A percentile compares a stretch with the other conserved stretches of the same genome.
phyloP scores from a whole-genome alignment of 2,329 filamentous ascomycete species.

The Penicillium sclerotiorum region DNA sequence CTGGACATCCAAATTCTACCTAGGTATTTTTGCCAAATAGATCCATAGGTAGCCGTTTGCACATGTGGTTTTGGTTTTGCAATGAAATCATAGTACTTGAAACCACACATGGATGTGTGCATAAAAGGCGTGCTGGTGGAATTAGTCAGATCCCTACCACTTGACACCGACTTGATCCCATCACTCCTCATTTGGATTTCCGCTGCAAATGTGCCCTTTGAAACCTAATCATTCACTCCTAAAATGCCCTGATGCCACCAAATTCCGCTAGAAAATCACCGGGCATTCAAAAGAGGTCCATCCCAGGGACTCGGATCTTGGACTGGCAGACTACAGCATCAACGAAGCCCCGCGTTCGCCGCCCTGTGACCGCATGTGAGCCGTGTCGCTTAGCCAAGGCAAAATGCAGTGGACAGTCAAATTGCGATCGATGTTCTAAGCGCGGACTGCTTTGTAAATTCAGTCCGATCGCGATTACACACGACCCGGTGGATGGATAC shows the following conservation, averaged over 20 bases:
- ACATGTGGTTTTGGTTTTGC: background rate
- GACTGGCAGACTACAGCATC: background rate
- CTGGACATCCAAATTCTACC: too few relatives aligned
- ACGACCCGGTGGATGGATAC: too few relatives aligned
- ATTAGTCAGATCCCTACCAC: background rate
- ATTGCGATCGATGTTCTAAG: too few relatives aligned
- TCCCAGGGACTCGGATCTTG: slow-evolving; percentile 1
- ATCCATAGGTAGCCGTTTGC: background rate
- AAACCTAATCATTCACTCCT: background rate
- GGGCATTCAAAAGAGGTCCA: background rate
- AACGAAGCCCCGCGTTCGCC: background rate
- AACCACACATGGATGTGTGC: background rate
- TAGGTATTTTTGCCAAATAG: too few relatives aligned
- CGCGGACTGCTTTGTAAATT: too few relatives aligned
- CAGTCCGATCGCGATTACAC: too few relatives aligned
- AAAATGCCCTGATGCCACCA: background rate
- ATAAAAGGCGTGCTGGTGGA: background rate
- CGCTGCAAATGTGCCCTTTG: background rate
- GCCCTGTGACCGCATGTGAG: slow-evolving; percentile 7
- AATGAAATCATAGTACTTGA: too few relatives aligned
- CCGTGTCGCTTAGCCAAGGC: slow-evolving; percentile 23
- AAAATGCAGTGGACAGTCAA: slow-evolving; percentile 10
- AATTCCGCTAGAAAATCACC: background rate
- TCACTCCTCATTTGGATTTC: background rate
- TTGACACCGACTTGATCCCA: too few relatives aligned